Evolutionary conservation across 805 yeast genomes (phyloP), one percentile per base, ranked within the genome.

Genomic region (Candida rishiriensis): DNA sequence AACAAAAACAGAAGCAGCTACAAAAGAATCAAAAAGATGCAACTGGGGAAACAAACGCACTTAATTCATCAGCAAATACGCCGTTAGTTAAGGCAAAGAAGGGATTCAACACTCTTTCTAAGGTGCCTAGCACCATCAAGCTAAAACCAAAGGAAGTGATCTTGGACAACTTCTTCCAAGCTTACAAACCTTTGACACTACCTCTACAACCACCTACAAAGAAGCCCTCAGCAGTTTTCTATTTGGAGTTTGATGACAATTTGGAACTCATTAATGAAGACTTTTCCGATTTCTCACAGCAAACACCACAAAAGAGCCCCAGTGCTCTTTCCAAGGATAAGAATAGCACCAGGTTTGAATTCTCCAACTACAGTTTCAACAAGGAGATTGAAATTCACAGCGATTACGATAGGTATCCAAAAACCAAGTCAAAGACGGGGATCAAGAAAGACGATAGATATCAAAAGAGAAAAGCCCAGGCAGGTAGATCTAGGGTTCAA

Each of bases 101-200:
- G 41, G 71, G 71, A 0, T 66, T 66, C 46, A 64, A 60, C 34
- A 56, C 61, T 3, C 50, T 66, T n/a, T 51, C 58, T 2, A 65
- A 61, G 42, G 69, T 66, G 10, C 66, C 70, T 14, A 57, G 59
- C 18, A 63, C 68, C 1, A 49, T 58, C 34, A 55, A 56, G 15
- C 44, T 65, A 14, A 63, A 55, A 29, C 64, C 70, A 9, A 62
- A 57, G 36, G 68, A 64, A 21, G 51, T 66, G 10, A 41, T 66
- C 29, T 41, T 66, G 18, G 69, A 66, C 46, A 56, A 50, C n/a
- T 48, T 66, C 8, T 65, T 65, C 46, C 65, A 59, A 45, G 70
- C 67, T 2, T 65, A 63, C 40, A 59, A 62, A 36, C 71, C 71
- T 12, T 46, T 66, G 29, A 58, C 68, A 10, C 36, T 62, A 26